Percentiles rank a stretch among this genome's conserved stretches.
Evolutionary conservation across 768 basidiomycete species (phyloP).

Genomic region (Tubosaeta sp.): DNA sequence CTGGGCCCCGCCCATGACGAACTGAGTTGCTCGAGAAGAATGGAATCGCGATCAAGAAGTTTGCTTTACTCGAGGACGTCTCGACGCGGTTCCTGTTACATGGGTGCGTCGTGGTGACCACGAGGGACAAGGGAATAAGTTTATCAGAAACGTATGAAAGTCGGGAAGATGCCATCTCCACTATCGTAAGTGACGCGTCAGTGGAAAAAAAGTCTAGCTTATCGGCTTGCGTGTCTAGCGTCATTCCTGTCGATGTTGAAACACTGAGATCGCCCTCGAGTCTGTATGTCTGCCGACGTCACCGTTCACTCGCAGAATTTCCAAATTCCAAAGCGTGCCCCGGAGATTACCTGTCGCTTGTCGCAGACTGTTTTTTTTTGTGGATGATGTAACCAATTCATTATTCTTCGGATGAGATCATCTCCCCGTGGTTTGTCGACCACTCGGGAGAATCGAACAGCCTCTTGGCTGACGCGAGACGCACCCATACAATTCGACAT

Average conservation of each 20-base stretch:
- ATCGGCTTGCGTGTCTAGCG: no score
- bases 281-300: neutral
- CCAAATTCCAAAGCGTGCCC: neutral
- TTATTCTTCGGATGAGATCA: neutral
- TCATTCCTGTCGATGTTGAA: neutral
- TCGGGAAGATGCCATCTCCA: conserved; percentile 13
- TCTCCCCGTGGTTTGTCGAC: neutral
- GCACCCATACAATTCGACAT: neutral
- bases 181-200: neutral
- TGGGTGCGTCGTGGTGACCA: neutral
- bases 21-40: conserved; percentile 7
- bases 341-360: neutral
- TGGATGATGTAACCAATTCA: neutral
- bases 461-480: neutral
- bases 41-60: conserved; percentile 12
- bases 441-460: neutral
- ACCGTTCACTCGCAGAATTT: neutral
- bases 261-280: neutral
- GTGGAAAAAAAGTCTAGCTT: neutral
- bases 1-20: conserved; percentile 15
- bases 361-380: neutral
- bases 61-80: conserved; percentile 11
- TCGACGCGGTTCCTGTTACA: conserved; percentile 16
- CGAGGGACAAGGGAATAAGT: conserved; percentile 12
- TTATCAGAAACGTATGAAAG: neutral